Conservation (phyloP, 805 yeast species). For the Debaryomyces maramus region DNA sequence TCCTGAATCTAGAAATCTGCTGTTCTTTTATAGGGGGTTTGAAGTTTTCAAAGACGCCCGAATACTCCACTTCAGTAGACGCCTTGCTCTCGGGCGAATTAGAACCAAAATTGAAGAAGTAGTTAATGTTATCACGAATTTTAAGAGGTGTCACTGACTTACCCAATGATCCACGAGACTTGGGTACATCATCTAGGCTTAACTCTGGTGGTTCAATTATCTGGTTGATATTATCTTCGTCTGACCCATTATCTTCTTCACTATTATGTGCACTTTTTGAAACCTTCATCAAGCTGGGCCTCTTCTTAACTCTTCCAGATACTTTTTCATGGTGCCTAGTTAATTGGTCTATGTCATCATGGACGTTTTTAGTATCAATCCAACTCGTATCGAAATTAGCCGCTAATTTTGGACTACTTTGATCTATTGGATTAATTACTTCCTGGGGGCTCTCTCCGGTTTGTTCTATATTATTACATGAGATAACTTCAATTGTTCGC, state of each 20-base stretch:
- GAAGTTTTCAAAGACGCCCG: not conserved
- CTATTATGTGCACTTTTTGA: not conserved
- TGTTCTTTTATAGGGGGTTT: not conserved
- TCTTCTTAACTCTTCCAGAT: not conserved
- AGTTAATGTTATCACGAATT: slow-evolving; percentile 16
- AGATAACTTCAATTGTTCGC: slow-evolving; percentile 1
- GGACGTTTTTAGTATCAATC: not conserved
- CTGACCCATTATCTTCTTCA: not conserved
- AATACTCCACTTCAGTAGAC: not conserved
- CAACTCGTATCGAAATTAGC: not conserved
- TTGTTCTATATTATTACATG: not conserved
- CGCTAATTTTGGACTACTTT: slow-evolving; percentile 2
- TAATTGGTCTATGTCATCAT: slow-evolving; percentile 1
- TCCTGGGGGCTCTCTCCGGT: not conserved
- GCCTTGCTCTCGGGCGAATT: not conserved
- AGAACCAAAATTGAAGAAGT: slow-evolving; percentile 6
- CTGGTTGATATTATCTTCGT: not conserved
- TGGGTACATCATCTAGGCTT: slow-evolving; percentile 7
- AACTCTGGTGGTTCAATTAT: not conserved
- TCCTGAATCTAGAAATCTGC: slow-evolving; percentile 1
- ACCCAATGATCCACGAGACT: slow-evolving; percentile 9
- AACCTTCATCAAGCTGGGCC: slow-evolving; percentile 1
- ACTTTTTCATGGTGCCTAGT: not conserved
- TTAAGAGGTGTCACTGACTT: slow-evolving; percentile 15
- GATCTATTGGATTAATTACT: slow-evolving; percentile 2